phyloP scores from a whole-genome alignment of 1,284 basidiomycete species.

The Volvariella volvacea region DNA sequence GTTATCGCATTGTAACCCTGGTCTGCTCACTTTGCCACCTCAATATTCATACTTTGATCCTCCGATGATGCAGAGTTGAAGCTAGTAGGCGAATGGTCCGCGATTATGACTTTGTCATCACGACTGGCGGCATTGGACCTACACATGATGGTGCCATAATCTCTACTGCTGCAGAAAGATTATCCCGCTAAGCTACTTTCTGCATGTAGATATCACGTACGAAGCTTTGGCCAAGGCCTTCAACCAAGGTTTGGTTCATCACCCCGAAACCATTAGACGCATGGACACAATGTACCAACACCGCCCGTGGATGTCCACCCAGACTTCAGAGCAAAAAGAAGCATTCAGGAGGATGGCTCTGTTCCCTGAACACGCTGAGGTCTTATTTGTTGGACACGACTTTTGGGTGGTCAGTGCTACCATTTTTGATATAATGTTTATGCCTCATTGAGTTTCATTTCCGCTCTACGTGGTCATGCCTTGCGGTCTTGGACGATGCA shows the following conservation, averaged over 20 bases:
- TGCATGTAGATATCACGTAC: constrained; percentile 76
- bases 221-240: constrained; percentile 84
- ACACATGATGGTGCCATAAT: constrained; percentile 67
- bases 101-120: constrained; percentile 85
- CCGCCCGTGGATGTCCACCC: constrained; percentile 46
- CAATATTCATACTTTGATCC: constrained; percentile 2
- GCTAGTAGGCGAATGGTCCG: constrained; percentile 79
- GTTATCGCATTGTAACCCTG: neutral
- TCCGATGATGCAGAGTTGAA: constrained; percentile 53
- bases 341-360: constrained; percentile 81
- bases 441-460: too few species aligned
- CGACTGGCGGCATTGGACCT: constrained; percentile 81
- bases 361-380: constrained; percentile 73
- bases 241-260: constrained; percentile 64
- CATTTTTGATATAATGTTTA: too few species aligned
- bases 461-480: too few species aligned
- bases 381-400: constrained; percentile 66
- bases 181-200: constrained; percentile 7
- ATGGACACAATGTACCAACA: constrained; percentile 68
- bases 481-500: too few species aligned
- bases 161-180: constrained; percentile 1
- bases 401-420: constrained; percentile 71
- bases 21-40: constrained; percentile 3
- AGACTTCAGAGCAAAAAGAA: constrained; percentile 63
- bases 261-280: constrained; percentile 75